Base-by-base conservation (phyloP, 116 monocot genomes). In the Dioscorea cayenensis region DNA sequence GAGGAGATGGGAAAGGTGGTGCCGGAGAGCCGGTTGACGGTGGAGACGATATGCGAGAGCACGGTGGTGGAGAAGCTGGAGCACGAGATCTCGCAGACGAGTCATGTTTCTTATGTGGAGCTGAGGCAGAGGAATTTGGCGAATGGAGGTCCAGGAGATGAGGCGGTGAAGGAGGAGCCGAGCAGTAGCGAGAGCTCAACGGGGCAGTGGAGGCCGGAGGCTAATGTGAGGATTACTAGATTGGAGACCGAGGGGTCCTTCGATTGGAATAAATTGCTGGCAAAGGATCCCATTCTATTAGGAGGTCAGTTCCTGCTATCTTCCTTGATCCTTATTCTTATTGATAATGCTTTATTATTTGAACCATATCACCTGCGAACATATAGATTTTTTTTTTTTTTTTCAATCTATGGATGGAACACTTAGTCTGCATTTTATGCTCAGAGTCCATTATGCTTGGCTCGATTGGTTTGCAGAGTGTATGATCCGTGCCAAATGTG, bases 71-170 rank as follows among this genome's bases (percentile, higher is more conserved):
- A 77, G 66, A 66, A 35, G 27, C 35, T 49, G 68, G 81, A 71
- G 14, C 37, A 37, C 2, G 83, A 73, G 22, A 75, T 72, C 21
- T 71, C 81, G 32, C 60, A 64, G 66, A 82, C 72, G 77, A 84
- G 80, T 50, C 72, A 76, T 36, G 71, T 89, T 13, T 71, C 84
- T 14, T 78, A 71, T 55, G 79, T 72, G 66, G 89, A 92, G 77
- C 49, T 86, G 76, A 73, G 89, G 84, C 86, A 92, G 89, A 84
- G 92, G 72, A 83, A 80, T 37, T 76, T 80, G 63, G 70, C 75
- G 48, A 77, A 74, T 4, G 64, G 71, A 12, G 63, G 58, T 21
- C 27, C 14, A 12, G 72, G 49, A 62, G 73, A 65, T 28, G 73
- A 49, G 37, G 20, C 51, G 17, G 60, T 20, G 20, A 68, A 65